phyloP scores from a whole-genome alignment of 2,329 filamentous ascomycete species.

The Helotiales sp. region DNA sequence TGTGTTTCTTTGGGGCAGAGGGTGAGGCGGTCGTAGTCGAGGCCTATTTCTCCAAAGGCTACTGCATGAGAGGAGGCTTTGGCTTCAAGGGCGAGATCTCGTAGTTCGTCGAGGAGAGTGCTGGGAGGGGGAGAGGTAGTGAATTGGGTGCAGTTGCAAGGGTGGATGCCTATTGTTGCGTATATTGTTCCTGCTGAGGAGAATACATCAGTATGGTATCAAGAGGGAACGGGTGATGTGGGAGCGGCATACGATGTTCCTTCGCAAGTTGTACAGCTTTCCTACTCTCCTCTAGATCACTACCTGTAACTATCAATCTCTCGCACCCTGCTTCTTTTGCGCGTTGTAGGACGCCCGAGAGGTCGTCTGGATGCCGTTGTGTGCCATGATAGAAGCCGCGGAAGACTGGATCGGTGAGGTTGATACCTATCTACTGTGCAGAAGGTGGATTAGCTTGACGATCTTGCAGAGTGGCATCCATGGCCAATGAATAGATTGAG shows the following conservation, averaged over 20 bases:
- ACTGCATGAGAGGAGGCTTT: constrained; percentile 47
- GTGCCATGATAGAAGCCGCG: constrained; percentile 81
- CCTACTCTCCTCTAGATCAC: constrained; percentile 75
- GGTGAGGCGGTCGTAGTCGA: constrained; percentile 92
- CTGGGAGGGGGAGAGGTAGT: constrained; percentile 52
- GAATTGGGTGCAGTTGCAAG: constrained; percentile 82
- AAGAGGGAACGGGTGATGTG: background rate
- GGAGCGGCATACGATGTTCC: constrained; percentile 68
- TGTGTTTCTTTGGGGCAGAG: constrained; percentile 79
- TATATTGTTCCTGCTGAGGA: constrained; percentile 74
- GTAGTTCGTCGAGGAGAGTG: background rate
- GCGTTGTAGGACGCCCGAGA: constrained; percentile 74
- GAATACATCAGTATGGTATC: constrained; percentile 13
- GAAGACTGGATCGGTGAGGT: constrained; percentile 91
- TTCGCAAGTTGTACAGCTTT: constrained; percentile 73
- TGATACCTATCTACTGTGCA: constrained; percentile 76
- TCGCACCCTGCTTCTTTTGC: constrained; percentile 76
- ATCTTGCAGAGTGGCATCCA: background rate
- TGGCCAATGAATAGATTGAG: background rate
- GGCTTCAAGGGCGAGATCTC: constrained; percentile 28
- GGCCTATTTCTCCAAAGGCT: constrained; percentile 91
- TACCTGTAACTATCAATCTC: constrained; percentile 93
- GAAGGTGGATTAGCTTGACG: background rate
- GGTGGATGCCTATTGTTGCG: constrained; percentile 90
- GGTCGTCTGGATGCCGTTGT: constrained; percentile 70